Conservation (phyloP, 2,329 filamentous ascomycete species). For the Pleurostoma richardsiae region DNA sequence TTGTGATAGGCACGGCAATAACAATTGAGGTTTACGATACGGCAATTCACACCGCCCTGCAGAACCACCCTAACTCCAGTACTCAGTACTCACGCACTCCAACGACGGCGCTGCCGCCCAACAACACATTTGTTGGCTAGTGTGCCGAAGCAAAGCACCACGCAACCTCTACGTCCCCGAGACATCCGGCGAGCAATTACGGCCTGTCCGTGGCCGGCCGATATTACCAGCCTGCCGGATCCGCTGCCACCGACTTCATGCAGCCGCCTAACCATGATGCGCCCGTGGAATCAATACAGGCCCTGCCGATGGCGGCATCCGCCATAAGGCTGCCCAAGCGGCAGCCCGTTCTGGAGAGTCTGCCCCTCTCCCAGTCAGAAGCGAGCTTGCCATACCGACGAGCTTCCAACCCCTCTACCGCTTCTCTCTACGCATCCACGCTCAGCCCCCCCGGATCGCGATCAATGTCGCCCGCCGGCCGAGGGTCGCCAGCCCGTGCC, state of each 20-base stretch:
- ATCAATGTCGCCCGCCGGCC: conserved; percentile 61
- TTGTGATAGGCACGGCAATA: no score
- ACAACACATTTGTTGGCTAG: no score
- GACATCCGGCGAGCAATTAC: no score
- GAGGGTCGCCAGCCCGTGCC: conserved; percentile 50
- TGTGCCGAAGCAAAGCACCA: no score
- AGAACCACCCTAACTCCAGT: no score
- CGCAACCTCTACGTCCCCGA: no score
- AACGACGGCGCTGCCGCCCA: no score
- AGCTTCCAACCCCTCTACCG: conserved; percentile 47
- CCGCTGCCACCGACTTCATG: conserved; percentile 45
- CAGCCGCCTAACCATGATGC: conserved; percentile 61
- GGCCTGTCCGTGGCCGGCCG: no score
- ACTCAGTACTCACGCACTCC: no score
- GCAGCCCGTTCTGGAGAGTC: conserved; percentile 47
- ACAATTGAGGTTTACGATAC: no score
- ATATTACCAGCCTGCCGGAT: no score
- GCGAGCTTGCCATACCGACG: conserved; percentile 47
- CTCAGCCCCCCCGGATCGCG: conserved; percentile 64
- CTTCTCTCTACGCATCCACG: conserved; percentile 61
- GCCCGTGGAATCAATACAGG: conserved; percentile 62
- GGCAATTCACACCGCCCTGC: no score
- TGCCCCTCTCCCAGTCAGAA: conserved; percentile 43
- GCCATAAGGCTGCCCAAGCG: conserved; percentile 54
- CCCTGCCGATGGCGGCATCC: conserved; percentile 62